These are phyloP conservation scores for Podospora pseudopauciseta DNA, from an alignment of 495 filamentous ascomycete genomes.

Conservation along the genomic window DNA sequence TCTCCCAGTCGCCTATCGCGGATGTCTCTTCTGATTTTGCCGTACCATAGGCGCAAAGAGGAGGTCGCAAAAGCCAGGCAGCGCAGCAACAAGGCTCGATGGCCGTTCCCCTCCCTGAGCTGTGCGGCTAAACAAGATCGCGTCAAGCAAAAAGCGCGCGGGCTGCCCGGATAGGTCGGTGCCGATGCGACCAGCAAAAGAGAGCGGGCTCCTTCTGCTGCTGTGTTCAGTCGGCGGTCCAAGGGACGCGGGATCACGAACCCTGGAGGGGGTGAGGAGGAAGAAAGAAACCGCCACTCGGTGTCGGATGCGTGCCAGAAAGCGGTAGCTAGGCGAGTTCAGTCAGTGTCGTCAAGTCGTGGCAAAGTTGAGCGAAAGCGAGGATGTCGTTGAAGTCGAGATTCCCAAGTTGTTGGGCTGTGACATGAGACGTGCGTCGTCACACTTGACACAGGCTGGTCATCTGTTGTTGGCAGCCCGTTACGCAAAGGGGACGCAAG, in stretches of 20 bases:
- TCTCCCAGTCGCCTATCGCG: conserved; percentile 25
- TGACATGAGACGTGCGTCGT: conserved; percentile 20
- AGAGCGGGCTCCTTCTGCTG: background rate
- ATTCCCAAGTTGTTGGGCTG: background rate
- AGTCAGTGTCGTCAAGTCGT: background rate
- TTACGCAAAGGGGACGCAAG: background rate
- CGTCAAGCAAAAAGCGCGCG: conserved; percentile 18
- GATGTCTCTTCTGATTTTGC: conserved; percentile 18
- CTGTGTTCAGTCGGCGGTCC: background rate
- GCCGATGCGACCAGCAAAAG: conserved; percentile 22
- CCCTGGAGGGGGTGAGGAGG: background rate
- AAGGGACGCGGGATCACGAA: conserved; percentile 4
- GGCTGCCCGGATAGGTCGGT: conserved; percentile 23
- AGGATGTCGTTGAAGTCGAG: conserved; percentile 5
- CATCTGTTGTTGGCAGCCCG: conserved; percentile 1
- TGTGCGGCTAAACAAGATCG: conserved; percentile 32
- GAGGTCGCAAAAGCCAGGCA: background rate
- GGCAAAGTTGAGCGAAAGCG: conserved; percentile 7
- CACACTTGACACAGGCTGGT: conserved; percentile 12
- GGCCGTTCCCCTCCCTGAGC: conserved; percentile 1
- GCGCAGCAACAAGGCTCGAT: conserved; percentile 8
- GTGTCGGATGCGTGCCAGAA: conserved; percentile 1
- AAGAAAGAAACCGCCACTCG: background rate
- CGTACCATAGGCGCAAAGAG: background rate
- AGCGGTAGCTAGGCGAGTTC: conserved; percentile 2